Evolutionary conservation across 2,329 filamentous ascomycete species (phyloP), one percentile per base, ranked within the genome.

Genomic region (Cadophora malorum): DNA sequence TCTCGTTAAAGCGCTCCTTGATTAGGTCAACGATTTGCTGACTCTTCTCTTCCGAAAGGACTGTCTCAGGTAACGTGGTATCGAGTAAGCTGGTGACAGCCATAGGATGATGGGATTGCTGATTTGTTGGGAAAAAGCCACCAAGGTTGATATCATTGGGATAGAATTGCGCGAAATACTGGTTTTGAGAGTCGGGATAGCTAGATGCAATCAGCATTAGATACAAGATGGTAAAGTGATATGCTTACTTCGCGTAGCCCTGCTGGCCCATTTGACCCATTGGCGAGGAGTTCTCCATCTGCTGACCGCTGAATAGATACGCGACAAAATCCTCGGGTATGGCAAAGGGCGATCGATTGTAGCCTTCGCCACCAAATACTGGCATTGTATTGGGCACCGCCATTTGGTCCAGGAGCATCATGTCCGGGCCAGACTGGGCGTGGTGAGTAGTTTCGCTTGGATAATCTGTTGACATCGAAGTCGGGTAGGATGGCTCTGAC

Each of bases 241-340:
- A 38, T 16, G 80, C 85, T 78, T 76, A 88, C 86, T 83, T 85
- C 63, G 81, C 79, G 69, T 83, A 83, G 38, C 77, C 79, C 69
- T 80, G 82, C 25, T 83, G 81, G 67, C 84, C 78, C 69, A 87
- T 79, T 69, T 85, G 85, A 21, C 81, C 82, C 73, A 87, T 81
- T 8, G 83, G 80, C 2, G 86, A 85, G 4, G 82, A 83, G 14
- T 80, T 82, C 31, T 85, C 84, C 35, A 86, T 81, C 19, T 86
- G 82, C 21, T 85, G 85, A 45, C 89, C 89, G 76, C 91, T 94
- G 80, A 96, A 96, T 31, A 96, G 80, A 83, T 91, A 97, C 5
- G 91, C 90, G 71, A 94, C 90, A 75, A 96, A 96, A 76, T 97
- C 93, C 76, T 96, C 93, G 0, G 92, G 91, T 82, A 96, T 91